Conservation (phyloP, 1,284 basidiomycete genomes). For the Rhodotorula sp. region DNA sequence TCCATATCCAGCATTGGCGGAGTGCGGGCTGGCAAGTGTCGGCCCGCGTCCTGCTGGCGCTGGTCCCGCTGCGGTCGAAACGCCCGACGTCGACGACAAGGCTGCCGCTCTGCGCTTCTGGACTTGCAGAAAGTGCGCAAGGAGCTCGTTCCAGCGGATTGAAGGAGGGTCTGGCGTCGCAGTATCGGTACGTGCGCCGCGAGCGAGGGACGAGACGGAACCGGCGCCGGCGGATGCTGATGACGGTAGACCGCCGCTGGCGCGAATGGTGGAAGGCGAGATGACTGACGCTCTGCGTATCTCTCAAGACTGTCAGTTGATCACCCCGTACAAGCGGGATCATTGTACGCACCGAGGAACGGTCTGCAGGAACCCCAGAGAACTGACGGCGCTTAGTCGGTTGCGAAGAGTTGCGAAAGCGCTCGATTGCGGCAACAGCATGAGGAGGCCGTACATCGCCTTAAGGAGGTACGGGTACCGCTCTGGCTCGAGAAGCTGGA, state of each 20-base stretch:
- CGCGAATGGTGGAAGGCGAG: constrained; percentile 55
- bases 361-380: constrained; percentile 86
- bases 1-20: background rate
- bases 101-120: constrained; percentile 35
- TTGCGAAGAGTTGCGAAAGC: constrained; percentile 95
- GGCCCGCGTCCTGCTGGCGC: background rate
- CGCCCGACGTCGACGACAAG: background rate
- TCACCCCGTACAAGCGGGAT: background rate
- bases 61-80: background rate
- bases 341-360: constrained; percentile 64
- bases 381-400: constrained; percentile 89
- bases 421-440: constrained; percentile 94
- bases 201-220: constrained; percentile 39
- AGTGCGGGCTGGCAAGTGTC: background rate
- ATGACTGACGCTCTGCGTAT: constrained; percentile 31
- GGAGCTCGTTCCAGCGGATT: constrained; percentile 81
- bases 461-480: constrained; percentile 96
- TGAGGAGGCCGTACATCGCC: constrained; percentile 93
- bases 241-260: constrained; percentile 53
- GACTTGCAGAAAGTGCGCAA: constrained; percentile 57
- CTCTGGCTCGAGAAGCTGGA: constrained; percentile 96
- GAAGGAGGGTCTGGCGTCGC: constrained; percentile 57
- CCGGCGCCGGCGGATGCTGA: background rate
- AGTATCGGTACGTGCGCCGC: constrained; percentile 34
- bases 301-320: no score